Percentiles rank a stretch among this genome's conserved stretches.
These are phyloP conservation scores for Dissophora ornata DNA, from an alignment of 192 early-diverging fungal genomes.

Conservation along the genomic window DNA sequence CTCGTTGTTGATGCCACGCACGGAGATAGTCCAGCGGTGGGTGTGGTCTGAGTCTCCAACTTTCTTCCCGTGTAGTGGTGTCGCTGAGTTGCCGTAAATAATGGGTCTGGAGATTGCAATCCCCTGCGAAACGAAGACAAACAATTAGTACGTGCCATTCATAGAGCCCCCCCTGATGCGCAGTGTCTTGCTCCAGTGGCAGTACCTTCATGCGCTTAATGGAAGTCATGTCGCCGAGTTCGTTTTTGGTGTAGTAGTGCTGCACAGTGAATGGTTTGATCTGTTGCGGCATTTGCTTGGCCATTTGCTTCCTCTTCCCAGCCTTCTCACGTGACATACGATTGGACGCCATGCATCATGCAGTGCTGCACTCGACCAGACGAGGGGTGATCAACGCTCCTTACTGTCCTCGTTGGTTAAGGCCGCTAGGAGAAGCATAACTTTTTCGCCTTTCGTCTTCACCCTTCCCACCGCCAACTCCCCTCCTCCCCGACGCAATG, in stretches of 20 bases:
- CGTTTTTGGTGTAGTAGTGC: no score
- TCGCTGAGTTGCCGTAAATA: conserved; percentile 88
- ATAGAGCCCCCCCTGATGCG: no score
- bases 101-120: conserved; percentile 79
- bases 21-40: conserved; percentile 94
- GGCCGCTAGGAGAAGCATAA: no score
- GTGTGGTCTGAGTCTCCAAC: conserved; percentile 86
- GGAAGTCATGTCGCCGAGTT: conserved; percentile 15
- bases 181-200: not conserved
- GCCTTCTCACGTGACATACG: no score
- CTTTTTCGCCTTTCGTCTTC: not conserved
- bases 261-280: no score
- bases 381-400: no score
- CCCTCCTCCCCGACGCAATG: not conserved
- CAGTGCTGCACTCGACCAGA: no score
- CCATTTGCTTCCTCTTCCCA: no score
- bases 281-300: no score
- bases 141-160: not conserved
- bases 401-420: no score
- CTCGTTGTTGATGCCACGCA: conserved; percentile 86
- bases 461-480: not conserved
- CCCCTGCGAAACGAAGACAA: conserved; percentile 55
- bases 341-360: no score
- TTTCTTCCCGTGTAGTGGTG: conserved; percentile 72
- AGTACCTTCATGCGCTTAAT: conserved; percentile 35